Percentiles rank a stretch among this genome's conserved stretches.
Evolutionary conservation across 225 moss, liverwort and hornwort genomes (phyloP).

Genomic region (Bryoerythrophyllum caledonicum): DNA sequence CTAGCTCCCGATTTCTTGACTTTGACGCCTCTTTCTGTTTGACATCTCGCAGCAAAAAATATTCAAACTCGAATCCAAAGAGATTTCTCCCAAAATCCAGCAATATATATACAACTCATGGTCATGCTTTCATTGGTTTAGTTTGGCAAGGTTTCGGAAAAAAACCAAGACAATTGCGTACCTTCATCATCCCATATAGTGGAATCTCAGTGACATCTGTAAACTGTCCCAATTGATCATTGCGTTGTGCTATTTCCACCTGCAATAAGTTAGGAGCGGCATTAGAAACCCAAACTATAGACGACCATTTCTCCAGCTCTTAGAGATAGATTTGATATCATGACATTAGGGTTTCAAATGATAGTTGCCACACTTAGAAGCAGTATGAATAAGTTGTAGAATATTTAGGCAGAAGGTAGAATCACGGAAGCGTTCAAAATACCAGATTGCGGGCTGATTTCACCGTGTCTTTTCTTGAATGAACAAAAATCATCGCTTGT

Average conservation of each 20-base stretch:
- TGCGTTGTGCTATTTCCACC: conserved; percentile 93
- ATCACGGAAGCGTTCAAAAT: conserved; percentile 2
- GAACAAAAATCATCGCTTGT: conserved; percentile 96
- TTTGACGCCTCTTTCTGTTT: conserved; percentile 86
- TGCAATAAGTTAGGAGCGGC: conserved; percentile 34
- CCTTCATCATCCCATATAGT: conserved; percentile 84
- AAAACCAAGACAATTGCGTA: conserved; percentile 17
- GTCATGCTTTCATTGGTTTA: neutral
- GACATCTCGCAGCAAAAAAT: conserved; percentile 15
- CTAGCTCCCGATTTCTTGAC: conserved; percentile 93
- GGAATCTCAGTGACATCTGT: conserved; percentile 74
- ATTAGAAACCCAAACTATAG: conserved; percentile 25
- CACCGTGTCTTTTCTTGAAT: conserved; percentile 96
- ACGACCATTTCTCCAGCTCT: neutral
- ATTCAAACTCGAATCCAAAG: conserved; percentile 20
- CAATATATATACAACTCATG: neutral
- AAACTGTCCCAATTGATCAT: conserved; percentile 79
- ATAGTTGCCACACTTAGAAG: conserved; percentile 9
- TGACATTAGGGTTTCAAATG: neutral
- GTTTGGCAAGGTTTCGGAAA: neutral
- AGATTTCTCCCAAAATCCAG: conserved; percentile 6
- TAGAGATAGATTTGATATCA: conserved; percentile 13
- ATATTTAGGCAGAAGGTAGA: neutral
- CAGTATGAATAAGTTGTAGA: neutral
- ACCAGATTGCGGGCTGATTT: conserved; percentile 96